These are phyloP conservation scores for Trichosanthes truncata DNA, from an alignment of 306 rosid genomes.

Conservation along the genomic window DNA sequence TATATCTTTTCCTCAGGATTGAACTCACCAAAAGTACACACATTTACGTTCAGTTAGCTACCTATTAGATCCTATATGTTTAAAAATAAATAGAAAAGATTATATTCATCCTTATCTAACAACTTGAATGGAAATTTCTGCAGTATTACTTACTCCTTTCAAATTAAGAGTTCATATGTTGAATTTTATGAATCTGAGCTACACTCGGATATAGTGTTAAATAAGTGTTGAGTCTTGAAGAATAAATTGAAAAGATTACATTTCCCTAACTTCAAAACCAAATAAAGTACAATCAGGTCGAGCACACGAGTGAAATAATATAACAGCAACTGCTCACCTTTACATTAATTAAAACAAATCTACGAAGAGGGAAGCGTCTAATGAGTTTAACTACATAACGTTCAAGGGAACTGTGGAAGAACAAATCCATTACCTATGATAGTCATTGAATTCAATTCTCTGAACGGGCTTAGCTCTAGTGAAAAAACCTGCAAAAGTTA, in stretches of 20 bases:
- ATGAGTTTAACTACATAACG: background rate
- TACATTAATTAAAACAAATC: background rate
- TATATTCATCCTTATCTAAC: background rate
- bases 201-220: background rate
- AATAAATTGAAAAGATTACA: background rate
- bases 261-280: background rate
- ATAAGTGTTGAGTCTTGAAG: background rate
- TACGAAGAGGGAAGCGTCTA: background rate
- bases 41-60: background rate
- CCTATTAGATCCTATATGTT: background rate
- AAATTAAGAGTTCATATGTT: background rate
- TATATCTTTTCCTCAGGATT: background rate
- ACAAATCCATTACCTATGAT: conserved; percentile 49
- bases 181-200: background rate
- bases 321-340: background rate
- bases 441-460: conserved; percentile 52
- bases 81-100: background rate
- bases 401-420: background rate
- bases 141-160: background rate
- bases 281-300: background rate
- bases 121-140: background rate
- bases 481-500: conserved; percentile 37
- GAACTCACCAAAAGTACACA: background rate
- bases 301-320: background rate
- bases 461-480: conserved; percentile 65